Conservation (phyloP, 2,329 filamentous ascomycete species). For the Geoglossum cookeanum region DNA sequence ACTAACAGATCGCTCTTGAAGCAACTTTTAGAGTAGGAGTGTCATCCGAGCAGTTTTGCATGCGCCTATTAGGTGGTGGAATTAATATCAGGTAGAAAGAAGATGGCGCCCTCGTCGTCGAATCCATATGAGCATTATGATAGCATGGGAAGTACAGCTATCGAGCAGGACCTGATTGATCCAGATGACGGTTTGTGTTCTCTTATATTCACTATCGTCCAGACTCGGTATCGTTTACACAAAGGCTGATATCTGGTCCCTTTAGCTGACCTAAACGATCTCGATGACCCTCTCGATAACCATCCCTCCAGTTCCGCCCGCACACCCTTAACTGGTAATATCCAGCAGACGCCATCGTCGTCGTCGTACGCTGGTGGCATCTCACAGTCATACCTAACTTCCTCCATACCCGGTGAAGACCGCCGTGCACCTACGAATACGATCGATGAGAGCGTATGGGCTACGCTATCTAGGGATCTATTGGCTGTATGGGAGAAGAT, state of each 20-base stretch:
- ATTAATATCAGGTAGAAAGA: not conserved
- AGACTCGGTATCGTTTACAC: not conserved
- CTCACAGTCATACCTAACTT: conserved; percentile 70
- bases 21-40: not conserved
- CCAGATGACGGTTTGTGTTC: conserved; percentile 47
- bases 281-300: conserved; percentile 63
- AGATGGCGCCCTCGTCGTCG: conserved; percentile 17
- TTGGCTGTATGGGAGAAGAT: conserved; percentile 95
- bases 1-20: not conserved
- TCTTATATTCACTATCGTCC: not conserved
- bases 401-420: conserved; percentile 81
- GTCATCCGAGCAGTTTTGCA: not conserved
- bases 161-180: conserved; percentile 58
- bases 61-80: not conserved
- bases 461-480: conserved; percentile 82
- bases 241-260: conserved; percentile 12
- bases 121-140: conserved; percentile 39
- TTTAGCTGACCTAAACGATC: conserved; percentile 69
- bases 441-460: conserved; percentile 94
- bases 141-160: conserved; percentile 28
- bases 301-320: conserved; percentile 43
- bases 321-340: conserved; percentile 69
- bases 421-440: conserved; percentile 77
- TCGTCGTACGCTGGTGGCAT: conserved; percentile 28
- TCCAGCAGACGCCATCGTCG: conserved; percentile 37